Base-by-base conservation (phyloP, 495 filamentous ascomycete genomes). In the Hypoxylon cercidicola region DNA sequence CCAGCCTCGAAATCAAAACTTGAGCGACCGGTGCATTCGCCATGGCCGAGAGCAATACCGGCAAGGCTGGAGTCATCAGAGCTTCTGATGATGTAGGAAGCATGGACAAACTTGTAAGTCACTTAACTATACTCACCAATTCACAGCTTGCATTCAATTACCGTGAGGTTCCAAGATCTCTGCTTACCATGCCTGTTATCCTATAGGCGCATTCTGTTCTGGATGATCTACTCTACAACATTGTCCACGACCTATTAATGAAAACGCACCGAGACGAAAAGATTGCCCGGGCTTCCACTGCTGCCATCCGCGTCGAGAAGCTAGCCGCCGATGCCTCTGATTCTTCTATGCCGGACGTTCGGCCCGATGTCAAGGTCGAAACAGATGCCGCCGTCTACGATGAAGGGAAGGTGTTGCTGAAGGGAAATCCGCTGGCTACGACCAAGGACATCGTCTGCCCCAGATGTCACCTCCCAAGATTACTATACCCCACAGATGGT, bases 201-300 rank as follows among this genome's bases (percentile, higher is more conserved):
- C 28, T 48, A 43, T 61, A 86, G 84, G 72, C 81, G 45, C 78
- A 83, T 62, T 74, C 78, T 12, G 83, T 90, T 21, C 74, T 90
- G 47, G 88, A 92, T 60, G 87, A 89, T 67, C 76, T 88, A 15
- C 78, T 91, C 62, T 88, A 90, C 76, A 91, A 91, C 70, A 87
- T 90, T 60, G 82, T 92, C 35, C 87, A 89, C 67, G 88, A 90
- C 52, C 77, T 90, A 46, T 77, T 91, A 53, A 80, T 89, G 60
- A 87, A 90, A 65, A 86, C 85, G 25, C 89, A 92, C 72, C 87
- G 89, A 39, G 86, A 90, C 68, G 89, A 92, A 74, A 91, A 91
- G 73, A 84, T 87, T 51, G 84, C 87, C 39, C 87, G 90, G 55
- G 89, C 88, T 72, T 80, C 82, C 41, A 90, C 90, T 37, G 91